A percentile compares a stretch with the other conserved stretches of the same genome.
These are phyloP conservation scores for Mycena alexandri DNA, from an alignment of 768 basidiomycete species.

Conservation along the genomic window DNA sequence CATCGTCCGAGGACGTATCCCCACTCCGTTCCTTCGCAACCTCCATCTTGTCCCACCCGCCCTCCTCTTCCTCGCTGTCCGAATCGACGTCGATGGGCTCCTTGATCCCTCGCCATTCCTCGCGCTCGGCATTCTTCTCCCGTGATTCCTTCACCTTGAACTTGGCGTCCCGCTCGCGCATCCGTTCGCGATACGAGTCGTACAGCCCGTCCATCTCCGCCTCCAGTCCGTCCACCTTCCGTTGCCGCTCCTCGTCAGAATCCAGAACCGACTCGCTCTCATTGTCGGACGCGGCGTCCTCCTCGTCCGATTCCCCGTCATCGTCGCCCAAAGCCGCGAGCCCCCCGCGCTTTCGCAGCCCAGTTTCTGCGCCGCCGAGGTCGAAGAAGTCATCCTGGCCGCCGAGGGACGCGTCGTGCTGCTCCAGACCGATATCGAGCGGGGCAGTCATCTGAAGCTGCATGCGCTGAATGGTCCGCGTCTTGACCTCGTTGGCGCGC, in stretches of 20 bases:
- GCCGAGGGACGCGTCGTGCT: constrained; percentile 78
- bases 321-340: constrained; percentile 54
- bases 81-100: constrained; percentile 52
- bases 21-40: constrained; percentile 62
- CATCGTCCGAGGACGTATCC: constrained; percentile 66
- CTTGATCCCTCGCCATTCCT: constrained; percentile 86
- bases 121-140: constrained; percentile 77
- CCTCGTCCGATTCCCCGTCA: constrained; percentile 60
- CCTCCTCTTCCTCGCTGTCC: constrained; percentile 62
- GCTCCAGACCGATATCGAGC: constrained; percentile 94
- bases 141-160: constrained; percentile 86
- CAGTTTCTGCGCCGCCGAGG: constrained; percentile 70
- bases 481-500: constrained; percentile 89
- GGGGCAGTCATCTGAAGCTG: constrained; percentile 98
- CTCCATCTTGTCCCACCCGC: constrained; percentile 81
- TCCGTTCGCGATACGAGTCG: constrained; percentile 83
- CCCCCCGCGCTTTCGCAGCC: constrained; percentile 54
- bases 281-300: constrained; percentile 49
- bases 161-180: constrained; percentile 89
- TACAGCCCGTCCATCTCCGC: constrained; percentile 92
- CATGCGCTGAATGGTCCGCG: constrained; percentile 91
- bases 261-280: constrained; percentile 61
- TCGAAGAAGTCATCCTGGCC: constrained; percentile 94
- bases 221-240: constrained; percentile 75
- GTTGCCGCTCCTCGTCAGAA: constrained; percentile 78